phyloP scores from a whole-genome alignment of 331 rosid genomes.

The Arachis monticola region DNA sequence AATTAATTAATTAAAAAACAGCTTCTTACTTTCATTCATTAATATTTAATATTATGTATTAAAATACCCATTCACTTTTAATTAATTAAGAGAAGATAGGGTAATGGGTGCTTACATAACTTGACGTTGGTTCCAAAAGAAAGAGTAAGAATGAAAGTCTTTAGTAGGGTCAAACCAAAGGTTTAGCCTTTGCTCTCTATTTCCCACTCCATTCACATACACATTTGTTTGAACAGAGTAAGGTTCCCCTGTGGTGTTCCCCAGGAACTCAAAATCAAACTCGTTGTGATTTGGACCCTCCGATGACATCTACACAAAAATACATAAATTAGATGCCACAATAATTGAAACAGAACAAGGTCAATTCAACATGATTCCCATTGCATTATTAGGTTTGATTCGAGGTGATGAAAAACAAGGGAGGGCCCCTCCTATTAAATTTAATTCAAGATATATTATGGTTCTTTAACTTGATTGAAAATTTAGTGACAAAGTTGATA shows the following conservation, averaged over 20 bases:
- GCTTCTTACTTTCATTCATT: background rate
- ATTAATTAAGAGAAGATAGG: background rate
- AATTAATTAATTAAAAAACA: background rate
- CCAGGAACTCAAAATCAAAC: slow-evolving; percentile 90
- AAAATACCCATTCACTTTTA: background rate
- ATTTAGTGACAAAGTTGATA: slow-evolving; percentile 1
- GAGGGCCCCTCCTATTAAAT: background rate
- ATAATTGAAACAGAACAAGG: background rate
- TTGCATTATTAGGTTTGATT: background rate
- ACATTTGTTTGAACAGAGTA: slow-evolving; percentile 83
- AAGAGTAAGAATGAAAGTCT: slow-evolving; percentile 79
- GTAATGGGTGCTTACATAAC: slow-evolving; percentile 66
- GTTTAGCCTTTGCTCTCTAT: slow-evolving; percentile 85
- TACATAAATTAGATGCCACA: slow-evolving; percentile 21
- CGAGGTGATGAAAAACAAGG: background rate
- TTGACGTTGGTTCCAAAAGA: slow-evolving; percentile 91
- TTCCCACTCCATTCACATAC: slow-evolving; percentile 87
- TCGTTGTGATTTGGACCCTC: slow-evolving; percentile 86
- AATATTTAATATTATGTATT: background rate
- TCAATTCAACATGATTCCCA: slow-evolving; percentile 12
- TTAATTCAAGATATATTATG: background rate
- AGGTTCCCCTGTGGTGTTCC: slow-evolving; percentile 88
- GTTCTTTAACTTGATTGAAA: slow-evolving; percentile 2
- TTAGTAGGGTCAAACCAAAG: slow-evolving; percentile 93
- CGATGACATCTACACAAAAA: slow-evolving; percentile 74